Conservation (phyloP, 306 rosid species). For the Trichosanthes truncata region DNA sequence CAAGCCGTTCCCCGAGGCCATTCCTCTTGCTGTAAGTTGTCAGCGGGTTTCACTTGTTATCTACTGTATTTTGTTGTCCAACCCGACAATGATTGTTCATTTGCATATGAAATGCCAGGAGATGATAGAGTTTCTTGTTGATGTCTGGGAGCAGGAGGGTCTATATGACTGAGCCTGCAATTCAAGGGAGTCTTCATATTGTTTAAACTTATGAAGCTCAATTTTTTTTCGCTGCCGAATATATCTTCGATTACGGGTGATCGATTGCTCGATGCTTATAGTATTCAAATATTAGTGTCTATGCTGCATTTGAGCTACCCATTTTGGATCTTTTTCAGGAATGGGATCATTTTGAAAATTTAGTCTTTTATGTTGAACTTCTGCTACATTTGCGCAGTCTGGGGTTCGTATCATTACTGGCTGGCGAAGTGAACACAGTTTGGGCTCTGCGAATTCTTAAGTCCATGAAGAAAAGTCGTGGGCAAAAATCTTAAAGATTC, state of each 20-base stretch:
- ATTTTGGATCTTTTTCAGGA: background rate
- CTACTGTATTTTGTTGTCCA: background rate
- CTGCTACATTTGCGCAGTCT: background rate
- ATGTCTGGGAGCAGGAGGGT: constrained; percentile 75
- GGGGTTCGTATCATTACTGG: background rate
- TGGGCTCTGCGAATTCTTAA: background rate
- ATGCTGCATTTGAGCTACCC: background rate
- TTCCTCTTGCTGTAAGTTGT: constrained; percentile 70
- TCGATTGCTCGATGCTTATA: background rate
- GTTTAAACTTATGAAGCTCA: background rate
- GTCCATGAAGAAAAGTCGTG: background rate
- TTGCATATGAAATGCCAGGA: constrained; percentile 44
- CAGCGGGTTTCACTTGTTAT: background rate
- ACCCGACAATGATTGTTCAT: constrained; percentile 7
- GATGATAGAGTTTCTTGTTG: constrained; percentile 36
- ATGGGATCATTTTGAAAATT: background rate
- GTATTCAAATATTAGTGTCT: background rate
- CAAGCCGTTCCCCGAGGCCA: constrained; percentile 47
- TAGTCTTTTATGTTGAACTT: background rate
- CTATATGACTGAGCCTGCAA: constrained; percentile 50
- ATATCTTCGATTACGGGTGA: background rate
- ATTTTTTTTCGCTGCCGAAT: background rate
- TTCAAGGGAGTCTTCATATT: background rate
- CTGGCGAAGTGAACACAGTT: background rate
- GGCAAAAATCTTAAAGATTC: background rate